These are phyloP conservation scores for Cercospora zeae-maydis DNA, from an alignment of 2,329 filamentous ascomycete species.

Conservation along the genomic window DNA sequence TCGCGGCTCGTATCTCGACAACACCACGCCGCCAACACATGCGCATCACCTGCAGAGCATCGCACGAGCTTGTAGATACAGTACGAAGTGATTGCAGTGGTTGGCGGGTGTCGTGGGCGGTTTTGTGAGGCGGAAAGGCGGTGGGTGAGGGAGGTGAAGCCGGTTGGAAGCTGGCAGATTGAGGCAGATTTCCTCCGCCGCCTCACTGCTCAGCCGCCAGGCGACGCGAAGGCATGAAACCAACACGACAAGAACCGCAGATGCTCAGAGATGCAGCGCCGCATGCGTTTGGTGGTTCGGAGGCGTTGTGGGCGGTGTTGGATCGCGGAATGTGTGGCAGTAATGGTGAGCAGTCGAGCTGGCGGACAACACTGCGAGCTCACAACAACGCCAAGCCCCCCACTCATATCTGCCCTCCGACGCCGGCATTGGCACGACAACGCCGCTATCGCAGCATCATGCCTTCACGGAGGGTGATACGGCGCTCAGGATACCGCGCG, in stretches of 20 bases:
- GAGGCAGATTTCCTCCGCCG: background rate
- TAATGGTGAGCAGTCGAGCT: background rate
- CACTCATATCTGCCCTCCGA: conserved; percentile 1
- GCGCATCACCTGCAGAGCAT: background rate
- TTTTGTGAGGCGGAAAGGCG: conserved; percentile 1
- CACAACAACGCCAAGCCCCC: conserved; percentile 5
- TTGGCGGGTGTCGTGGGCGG: background rate
- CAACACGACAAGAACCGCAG: background rate
- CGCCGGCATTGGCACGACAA: conserved; percentile 6
- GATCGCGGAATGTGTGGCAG: background rate
- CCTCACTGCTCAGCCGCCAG: conserved; percentile 3
- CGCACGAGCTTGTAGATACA: conserved; percentile 1
- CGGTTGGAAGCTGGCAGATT: background rate
- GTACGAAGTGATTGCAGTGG: background rate
- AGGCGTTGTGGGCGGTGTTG: background rate
- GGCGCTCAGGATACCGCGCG: background rate
- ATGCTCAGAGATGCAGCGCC: background rate
- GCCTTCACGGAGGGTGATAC: background rate
- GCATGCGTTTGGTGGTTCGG: background rate
- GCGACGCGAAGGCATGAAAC: conserved; percentile 6
- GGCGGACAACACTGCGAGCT: background rate
- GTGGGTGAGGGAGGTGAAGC: background rate
- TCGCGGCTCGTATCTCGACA: conserved; percentile 7
- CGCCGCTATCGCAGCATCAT: background rate
- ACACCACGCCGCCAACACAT: conserved; percentile 10